These are phyloP conservation scores for Neurospora sp. DNA, from an alignment of 495 filamentous ascomycete species.

Conservation along the genomic window DNA sequence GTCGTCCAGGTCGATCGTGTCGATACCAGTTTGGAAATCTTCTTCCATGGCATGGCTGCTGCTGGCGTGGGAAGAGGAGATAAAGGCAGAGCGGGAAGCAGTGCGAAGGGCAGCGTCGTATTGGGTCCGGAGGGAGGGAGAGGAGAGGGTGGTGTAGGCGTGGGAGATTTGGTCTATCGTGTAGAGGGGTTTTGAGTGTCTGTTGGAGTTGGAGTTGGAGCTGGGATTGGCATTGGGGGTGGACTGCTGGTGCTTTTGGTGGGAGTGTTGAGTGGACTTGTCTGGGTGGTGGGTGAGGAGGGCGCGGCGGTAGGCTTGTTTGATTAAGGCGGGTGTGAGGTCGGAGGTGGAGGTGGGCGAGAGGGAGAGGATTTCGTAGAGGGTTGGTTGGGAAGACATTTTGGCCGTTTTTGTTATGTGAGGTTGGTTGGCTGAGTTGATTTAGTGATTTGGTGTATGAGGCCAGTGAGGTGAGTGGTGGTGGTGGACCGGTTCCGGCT, in stretches of 20 bases:
- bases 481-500: background rate
- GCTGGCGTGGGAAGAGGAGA: background rate
- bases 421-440: background rate
- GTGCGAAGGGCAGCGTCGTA: conserved; percentile 45
- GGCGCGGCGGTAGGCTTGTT: conserved; percentile 68
- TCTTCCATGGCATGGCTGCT: background rate
- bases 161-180: conserved; percentile 70
- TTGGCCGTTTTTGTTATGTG: background rate
- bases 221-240: background rate
- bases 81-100: conserved; percentile 24
- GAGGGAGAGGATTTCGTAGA: conserved; percentile 37
- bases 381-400: conserved; percentile 15
- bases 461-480: background rate
- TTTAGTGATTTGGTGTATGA: background rate
- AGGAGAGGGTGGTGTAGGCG: conserved; percentile 62
- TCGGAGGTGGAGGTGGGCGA: conserved; percentile 10
- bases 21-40: conserved; percentile 56
- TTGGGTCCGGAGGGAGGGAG: conserved; percentile 43
- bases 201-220: background rate
- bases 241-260: too few relatives aligned
- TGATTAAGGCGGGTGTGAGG: conserved; percentile 35
- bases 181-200: conserved; percentile 4
- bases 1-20: conserved; percentile 78
- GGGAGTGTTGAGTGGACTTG: conserved; percentile 34
- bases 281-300: conserved; percentile 77